Base-by-base conservation (phyloP, 805 yeast genomes). In the Candida pseudofarinosa region DNA sequence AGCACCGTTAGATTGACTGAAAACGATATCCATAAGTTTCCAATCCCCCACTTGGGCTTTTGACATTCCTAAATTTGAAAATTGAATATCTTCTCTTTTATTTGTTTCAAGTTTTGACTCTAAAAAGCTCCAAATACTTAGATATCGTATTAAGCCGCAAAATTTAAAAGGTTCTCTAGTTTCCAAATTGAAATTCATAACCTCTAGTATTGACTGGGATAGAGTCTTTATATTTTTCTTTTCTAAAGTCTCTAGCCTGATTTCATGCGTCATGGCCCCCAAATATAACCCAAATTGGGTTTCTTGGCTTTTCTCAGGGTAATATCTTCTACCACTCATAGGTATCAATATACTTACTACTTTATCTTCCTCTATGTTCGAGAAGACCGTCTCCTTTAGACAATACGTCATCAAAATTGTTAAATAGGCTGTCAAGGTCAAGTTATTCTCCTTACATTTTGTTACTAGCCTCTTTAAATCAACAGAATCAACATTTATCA, bases 361-460 rank as follows among this genome's bases (percentile, higher is more conserved):
- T 46, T 30, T 14, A 10, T 19, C 19, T 34, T 19, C 3, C 13
- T 4, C 7, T 17, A 14, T 17, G 30, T 23, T 13, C 4, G 48
- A 41, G 23, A 54, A 44, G 4, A 58, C 33, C 0, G 50, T 45
- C 19, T 55, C 51, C 41, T 53, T 52, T 7, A 56, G 40, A 8
- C 52, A 40, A 8, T 47, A 46, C 20, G 47, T 18, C 6, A 52
- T 54, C n/a, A 53, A 36, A 1, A 49, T 40, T 3, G 49, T 39
- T 3, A 56, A 36, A 38, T 40, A 52, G 6, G 63, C 54, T 1
- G 62, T 60, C 19, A 60, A 37, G 3, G 61, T 56, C 10, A 50
- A 20, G 2, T 40, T 41, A 19, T 52, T 46, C 26, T 32, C 32
- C 28, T 48, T 50, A 28, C 54, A 56, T 38, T 36, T 50, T 7